Evolutionary conservation across 441 rosid genomes (phyloP).

Genomic region (Cnidoscolus chayamansa): DNA sequence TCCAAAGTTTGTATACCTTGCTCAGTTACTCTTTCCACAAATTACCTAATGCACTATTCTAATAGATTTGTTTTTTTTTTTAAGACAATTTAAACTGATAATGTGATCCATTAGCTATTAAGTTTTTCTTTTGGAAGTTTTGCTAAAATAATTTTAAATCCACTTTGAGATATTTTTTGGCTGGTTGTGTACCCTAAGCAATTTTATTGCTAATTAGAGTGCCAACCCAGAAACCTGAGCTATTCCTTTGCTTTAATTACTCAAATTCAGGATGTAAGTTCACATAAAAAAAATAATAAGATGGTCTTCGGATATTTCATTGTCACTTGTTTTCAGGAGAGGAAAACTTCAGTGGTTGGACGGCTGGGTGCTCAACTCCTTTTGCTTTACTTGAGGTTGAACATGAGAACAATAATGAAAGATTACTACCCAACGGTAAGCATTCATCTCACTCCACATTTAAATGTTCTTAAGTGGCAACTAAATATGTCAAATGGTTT

Average conservation of each 20-base stretch:
- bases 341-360: slow-evolving; percentile 52
- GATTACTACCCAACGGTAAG: slow-evolving; percentile 82
- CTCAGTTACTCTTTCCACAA: not conserved
- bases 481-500: not conserved
- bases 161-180: not conserved
- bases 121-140: not conserved
- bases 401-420: slow-evolving; percentile 51
- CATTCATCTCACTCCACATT: slow-evolving; percentile 8
- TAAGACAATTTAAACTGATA: not conserved
- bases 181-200: not conserved
- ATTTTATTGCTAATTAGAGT: not conserved
- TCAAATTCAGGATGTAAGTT: not conserved
- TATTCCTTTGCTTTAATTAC: not conserved
- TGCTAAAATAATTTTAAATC: not conserved
- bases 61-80: slow-evolving; percentile 1
- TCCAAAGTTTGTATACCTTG: slow-evolving; percentile 34
- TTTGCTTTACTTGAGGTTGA: slow-evolving; percentile 53
- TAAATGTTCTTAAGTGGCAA: slow-evolving; percentile 9
- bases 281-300: not conserved
- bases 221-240: not conserved
- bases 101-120: not conserved
- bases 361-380: slow-evolving; percentile 69
- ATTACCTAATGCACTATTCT: not conserved
- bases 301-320: not conserved
- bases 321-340: slow-evolving; percentile 43